phyloP scores from a whole-genome alignment of 441 rosid species.

The Erodium chrysanthum region DNA sequence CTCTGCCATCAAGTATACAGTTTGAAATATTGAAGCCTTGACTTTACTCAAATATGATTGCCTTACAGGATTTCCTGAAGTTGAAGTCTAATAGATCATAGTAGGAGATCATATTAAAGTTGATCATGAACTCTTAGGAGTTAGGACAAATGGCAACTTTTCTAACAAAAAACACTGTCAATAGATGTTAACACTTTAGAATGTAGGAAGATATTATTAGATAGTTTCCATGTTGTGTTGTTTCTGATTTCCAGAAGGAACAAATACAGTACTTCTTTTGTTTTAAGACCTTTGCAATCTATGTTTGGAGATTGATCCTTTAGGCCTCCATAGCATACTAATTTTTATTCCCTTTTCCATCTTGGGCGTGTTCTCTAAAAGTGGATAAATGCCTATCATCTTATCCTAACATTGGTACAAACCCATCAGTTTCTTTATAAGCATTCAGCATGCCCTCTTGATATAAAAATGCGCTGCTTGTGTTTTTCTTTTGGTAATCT shows the following conservation, averaged over 20 bases:
- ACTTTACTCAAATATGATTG: not conserved
- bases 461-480: not conserved
- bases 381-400: slow-evolving; percentile 1
- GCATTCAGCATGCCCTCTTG: not conserved
- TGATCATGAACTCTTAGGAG: not conserved
- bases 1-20: not conserved
- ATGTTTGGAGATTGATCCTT: not conserved
- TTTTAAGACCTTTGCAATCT: not conserved
- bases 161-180: not conserved
- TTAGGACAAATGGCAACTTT: not conserved
- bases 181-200: not conserved
- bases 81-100: not conserved
- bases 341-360: not conserved
- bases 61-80: not conserved
- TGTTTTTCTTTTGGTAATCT: not conserved
- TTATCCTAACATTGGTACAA: not conserved
- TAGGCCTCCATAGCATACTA: not conserved
- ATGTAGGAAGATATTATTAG: not conserved
- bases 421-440: not conserved
- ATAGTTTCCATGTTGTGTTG: not conserved
- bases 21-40: not conserved
- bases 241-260: not conserved
- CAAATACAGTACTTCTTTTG: not conserved
- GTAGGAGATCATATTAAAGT: not conserved
- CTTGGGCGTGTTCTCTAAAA: not conserved